Evolutionary conservation across 2,329 filamentous ascomycete genomes (phyloP), one percentile per base, ranked within the genome.

Genomic region (Gyromitra esculenta): DNA sequence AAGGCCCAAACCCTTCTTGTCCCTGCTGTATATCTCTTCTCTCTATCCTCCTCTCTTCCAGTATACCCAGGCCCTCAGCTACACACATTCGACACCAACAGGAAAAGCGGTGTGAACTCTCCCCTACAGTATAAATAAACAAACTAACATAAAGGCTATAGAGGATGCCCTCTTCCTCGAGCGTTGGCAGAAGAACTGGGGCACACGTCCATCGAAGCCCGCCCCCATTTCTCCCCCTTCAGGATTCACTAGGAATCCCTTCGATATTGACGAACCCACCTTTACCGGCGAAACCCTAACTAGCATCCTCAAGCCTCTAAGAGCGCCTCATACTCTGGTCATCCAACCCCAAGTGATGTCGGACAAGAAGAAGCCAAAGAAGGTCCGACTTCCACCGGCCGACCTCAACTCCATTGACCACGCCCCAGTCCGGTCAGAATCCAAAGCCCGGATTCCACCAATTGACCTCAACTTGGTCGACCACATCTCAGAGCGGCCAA

Each of bases 171-270:
- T 59, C 41, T 50, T 60, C 41, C 41, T 69, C 41, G 25, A 45
- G 0, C 54, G 66, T 8, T 69, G 66, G 66, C 66, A 69, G 9
- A 37, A 8, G 5, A 69, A 69, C 66, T 69, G 50, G 41, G 54
- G 41, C 31, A 43, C n/a, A 39, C 52, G 39, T 39, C 21, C 48
- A 39, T 35, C 52, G 13, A 59, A 68, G 7, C 65, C 52, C 21
- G 11, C 35, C 15, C 9, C 7, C 13, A 9, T 25, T 31, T 31
- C 6, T 60, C 13, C 15, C 15, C 39, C 5, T 35, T 13, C 54
- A 7, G 5, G 7, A 43, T n/a, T n/a, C 54, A 5, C 21, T 15
- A 11, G n/a, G n/a, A 9, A 39, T 13, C 35, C 57, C 57, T 3
- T 9, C 21, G 9, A 21, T 4, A 31, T 31, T 2, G 18, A 18